Evolutionary conservation across 176 grass and related monocot genomes (phyloP).

Genomic region (Oryza coarctata): DNA sequence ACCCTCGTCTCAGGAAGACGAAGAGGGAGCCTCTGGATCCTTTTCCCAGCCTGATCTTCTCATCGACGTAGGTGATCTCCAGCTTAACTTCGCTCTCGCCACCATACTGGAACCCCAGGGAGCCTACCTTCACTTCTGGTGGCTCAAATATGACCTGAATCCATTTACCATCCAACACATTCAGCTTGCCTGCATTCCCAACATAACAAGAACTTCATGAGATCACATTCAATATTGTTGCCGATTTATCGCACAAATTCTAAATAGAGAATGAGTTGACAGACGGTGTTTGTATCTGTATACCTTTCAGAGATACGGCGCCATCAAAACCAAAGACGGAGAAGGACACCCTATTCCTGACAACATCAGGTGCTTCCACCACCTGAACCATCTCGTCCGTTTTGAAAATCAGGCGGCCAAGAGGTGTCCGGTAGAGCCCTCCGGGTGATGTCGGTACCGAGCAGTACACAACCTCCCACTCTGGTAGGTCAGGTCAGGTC

Average conservation of each 20-base stretch:
- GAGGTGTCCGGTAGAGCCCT: slow-evolving; percentile 65
- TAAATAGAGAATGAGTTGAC: background rate
- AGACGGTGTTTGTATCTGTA: background rate
- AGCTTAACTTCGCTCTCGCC: slow-evolving; percentile 91
- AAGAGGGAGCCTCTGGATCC: slow-evolving; percentile 88
- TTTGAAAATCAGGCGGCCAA: slow-evolving; percentile 79
- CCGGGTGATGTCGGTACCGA: slow-evolving; percentile 85
- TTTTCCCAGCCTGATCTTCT: slow-evolving; percentile 82
- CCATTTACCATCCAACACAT: slow-evolving; percentile 73
- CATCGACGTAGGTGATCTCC: slow-evolving; percentile 83
- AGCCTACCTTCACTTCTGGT: slow-evolving; percentile 71
- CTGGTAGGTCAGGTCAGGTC: slow-evolving; percentile 35
- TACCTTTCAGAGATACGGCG: slow-evolving; percentile 81
- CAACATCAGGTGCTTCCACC: slow-evolving; percentile 70
- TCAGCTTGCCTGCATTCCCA: slow-evolving; percentile 66
- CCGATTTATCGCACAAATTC: background rate
- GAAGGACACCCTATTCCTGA: slow-evolving; percentile 71
- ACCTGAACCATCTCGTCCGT: slow-evolving; percentile 86
- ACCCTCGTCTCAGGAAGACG: slow-evolving; percentile 69
- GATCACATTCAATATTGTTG: background rate
- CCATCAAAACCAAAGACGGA: slow-evolving; percentile 76
- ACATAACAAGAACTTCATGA: background rate
- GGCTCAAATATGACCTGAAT: slow-evolving; percentile 94
- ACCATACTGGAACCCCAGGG: slow-evolving; percentile 72
- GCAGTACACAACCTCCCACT: slow-evolving; percentile 89